Base-by-base conservation (phyloP, 805 yeast species). In the Candida pini region DNA sequence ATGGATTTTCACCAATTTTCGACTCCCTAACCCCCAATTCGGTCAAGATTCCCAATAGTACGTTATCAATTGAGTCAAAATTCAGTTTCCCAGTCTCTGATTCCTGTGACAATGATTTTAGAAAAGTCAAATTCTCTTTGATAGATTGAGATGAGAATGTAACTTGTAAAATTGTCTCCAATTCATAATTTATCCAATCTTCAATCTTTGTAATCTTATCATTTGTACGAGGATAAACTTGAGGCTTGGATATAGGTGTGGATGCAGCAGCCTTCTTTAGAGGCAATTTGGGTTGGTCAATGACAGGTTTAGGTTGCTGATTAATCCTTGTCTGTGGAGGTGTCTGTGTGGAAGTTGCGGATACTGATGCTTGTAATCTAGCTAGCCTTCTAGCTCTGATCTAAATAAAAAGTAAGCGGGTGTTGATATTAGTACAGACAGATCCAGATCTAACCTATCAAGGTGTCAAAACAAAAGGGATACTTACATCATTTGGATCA, bases 31-130 rank as follows among this genome's bases (percentile, higher is more conserved):
- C 29, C 1, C 84, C 85, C 23, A 56, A 47, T 37, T 77, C 83
- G 2, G 79, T 66, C 29, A 79, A 55, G 15, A 73, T 51, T 40
- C 78, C 82, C 53, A 78, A 65, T 36, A 77, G 68, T 3, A 70
- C 60, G 6, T 69, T 60, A 43, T 79, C 87, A 22, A 75, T 50
- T 16, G 55, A 49, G 22, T 62, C 65, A 9, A 47, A 45, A 7
- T 45, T 38, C 4, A 70, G 47, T 3, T 37, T 9, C n/a, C n/a
- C n/a, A 5, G 40, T 26, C n/a, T 35, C 32, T 6, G 35, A 19
- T 6, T 60, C 64, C 17, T 49, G 47, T 7, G 38, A 33, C 21
- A 56, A 28, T 1, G 60, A 51, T 9, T 44, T 39, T 12, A 61
- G 32, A 33, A 38, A 54, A 6, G 40, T 33, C 10, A 34, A 43